These are phyloP conservation scores for Allomyces arbusculus DNA, from an alignment of 192 early-diverging fungal genomes.

Conservation along the genomic window DNA sequence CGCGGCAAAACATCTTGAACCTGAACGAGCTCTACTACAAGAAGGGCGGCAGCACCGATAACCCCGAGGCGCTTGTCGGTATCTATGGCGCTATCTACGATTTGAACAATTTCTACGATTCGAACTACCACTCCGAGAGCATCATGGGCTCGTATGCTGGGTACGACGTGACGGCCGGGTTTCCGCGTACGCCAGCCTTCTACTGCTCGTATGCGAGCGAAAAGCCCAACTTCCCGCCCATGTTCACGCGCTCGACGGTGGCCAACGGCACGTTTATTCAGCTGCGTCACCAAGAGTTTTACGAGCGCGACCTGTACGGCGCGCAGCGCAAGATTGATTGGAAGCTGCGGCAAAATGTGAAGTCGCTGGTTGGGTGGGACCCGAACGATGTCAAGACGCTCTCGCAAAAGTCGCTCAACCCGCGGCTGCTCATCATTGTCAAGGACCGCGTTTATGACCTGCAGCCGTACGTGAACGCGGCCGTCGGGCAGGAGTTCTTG, in stretches of 20 bases:
- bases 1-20: constrained; percentile 41
- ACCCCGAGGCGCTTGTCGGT: not conserved
- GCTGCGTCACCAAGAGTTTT: not conserved
- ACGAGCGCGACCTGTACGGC: not conserved
- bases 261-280: not conserved
- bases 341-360: not conserved
- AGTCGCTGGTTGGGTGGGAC: not conserved
- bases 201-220: not conserved
- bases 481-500: constrained; percentile 5
- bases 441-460: not conserved
- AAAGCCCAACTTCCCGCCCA: not conserved
- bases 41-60: not conserved
- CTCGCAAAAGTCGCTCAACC: not conserved
- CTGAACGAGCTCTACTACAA: not conserved
- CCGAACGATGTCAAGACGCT: not conserved
- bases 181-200: not conserved
- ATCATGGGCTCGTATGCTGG: not conserved
- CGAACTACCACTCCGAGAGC: not conserved
- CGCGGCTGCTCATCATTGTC: not conserved
- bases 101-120: not conserved
- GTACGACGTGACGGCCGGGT: not conserved
- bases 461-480: constrained; percentile 14
- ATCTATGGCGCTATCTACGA: not conserved
- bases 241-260: not conserved
- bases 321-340: not conserved